These are phyloP conservation scores for Orobanche coerulescens DNA, from an alignment of 257 asterid genomes.

Conservation along the genomic window DNA sequence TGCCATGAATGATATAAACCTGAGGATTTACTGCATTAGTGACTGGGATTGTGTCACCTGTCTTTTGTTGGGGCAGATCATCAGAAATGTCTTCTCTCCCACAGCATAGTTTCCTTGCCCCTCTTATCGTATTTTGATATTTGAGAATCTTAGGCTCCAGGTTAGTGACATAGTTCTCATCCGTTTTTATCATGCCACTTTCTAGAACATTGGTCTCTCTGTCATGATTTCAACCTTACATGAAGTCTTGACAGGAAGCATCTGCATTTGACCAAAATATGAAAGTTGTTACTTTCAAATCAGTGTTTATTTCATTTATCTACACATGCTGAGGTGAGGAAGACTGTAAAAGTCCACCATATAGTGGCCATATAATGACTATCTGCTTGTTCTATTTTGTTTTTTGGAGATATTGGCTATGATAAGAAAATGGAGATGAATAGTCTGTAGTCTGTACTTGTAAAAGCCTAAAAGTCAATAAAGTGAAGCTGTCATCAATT, in stretches of 20 bases:
- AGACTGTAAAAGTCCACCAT: neutral
- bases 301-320: no score
- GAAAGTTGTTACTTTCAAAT: no score
- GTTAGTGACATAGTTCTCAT: neutral
- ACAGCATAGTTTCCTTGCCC: no score
- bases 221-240: neutral
- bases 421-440: neutral
- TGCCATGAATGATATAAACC: no score
- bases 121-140: no score
- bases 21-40: no score
- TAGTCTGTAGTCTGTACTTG: neutral
- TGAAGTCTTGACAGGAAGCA: neutral
- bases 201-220: neutral
- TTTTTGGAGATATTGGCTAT: neutral
- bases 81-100: no score
- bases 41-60: no score
- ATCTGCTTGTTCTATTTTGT: neutral
- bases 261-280: neutral
- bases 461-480: neutral
- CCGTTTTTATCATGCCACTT: conserved; percentile 3
- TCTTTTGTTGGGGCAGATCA: no score
- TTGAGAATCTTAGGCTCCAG: no score
- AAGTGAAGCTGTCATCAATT: neutral
- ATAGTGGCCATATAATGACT: neutral
- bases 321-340: no score